Evolutionary conservation across 805 yeast genomes (phyloP), one percentile per base, ranked within the genome.

Genomic region (Wickerhamiella sergipiensis): DNA sequence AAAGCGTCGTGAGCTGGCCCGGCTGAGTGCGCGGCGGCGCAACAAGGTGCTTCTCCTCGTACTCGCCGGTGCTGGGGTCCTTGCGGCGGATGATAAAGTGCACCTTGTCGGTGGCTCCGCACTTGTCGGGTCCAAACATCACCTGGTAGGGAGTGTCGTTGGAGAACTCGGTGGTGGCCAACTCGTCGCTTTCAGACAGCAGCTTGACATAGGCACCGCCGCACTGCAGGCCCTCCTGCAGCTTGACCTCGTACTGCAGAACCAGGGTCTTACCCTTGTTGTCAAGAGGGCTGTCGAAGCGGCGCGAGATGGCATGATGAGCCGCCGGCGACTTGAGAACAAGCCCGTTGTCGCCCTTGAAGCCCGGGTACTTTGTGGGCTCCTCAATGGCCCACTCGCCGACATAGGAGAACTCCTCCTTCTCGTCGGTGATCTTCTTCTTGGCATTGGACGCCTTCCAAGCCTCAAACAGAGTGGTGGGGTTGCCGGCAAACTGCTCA

Each of bases 71-170:
- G 23, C 60, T 53, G 45, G 79, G 80, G 63, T 77, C 75, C 59
- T 73, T 71, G 59, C 84, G 75, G 52, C 74, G 76, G 53, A 87
- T 60, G 51, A 87, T 84, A 57, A 88, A 78, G 61, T 85, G 95
- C 33, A 89, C 81, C 66, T 80, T 83, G 69, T 87, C 85, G 45
- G 82, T 75, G 49, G 79, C 63, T 2, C 95, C 95, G 69, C 97
- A 89, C 64, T 76, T 79, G 67, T 89, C 97, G 44, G 97, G 97
- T 19, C 97, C 97, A 70, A 89, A 89, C 90, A 89, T 83, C 56
- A 89, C 69, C 65, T 83, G 87, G 68, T 83, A 86, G 1, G 88
- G 85, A 3, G 94, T 75, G 24, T 73, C 79, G 53, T 77, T 75
- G 56, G 70, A 72, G 70, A 87, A 83, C 53, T 77, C 76, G 40